A percentile compares a stretch with the other conserved stretches of the same genome.
These are phyloP conservation scores for Fusarium globosum DNA, from an alignment of 2,329 filamentous ascomycete species.

Conservation along the genomic window DNA sequence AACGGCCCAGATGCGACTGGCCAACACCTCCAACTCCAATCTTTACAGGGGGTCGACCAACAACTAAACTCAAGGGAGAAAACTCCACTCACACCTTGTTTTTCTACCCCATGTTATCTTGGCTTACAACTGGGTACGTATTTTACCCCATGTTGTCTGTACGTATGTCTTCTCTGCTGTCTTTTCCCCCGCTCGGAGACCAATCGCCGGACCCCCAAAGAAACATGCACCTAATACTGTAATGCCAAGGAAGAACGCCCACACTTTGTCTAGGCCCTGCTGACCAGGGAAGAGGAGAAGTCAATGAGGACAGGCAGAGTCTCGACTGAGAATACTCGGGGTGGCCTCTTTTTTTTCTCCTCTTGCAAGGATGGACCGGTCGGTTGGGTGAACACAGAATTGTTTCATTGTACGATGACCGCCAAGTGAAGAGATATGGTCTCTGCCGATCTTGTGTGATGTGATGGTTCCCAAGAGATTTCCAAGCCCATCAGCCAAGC, in stretches of 20 bases:
- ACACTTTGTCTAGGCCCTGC: conserved; percentile 23
- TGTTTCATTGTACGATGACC: conserved; percentile 34
- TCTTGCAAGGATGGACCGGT: not conserved
- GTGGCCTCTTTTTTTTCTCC: not conserved
- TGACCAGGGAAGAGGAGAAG: not conserved
- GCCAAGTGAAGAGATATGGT: not conserved
- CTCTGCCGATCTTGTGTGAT: conserved; percentile 21
- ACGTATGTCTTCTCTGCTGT: not conserved
- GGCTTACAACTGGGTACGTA: conserved; percentile 9
- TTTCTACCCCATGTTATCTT: conserved; percentile 13
- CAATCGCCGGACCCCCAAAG: conserved; percentile 39
- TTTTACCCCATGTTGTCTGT: conserved; percentile 25
- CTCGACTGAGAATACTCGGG: conserved; percentile 32
- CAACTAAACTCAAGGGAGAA: not conserved
- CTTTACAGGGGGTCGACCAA: not conserved
- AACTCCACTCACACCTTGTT: conserved; percentile 19
- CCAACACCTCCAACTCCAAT: conserved; percentile 10
- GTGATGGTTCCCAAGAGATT: conserved; percentile 13
- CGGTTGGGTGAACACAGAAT: not conserved
- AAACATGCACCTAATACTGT: not conserved
- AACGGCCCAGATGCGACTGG: conserved; percentile 3
- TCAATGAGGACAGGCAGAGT: not conserved
- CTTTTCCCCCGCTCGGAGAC: conserved; percentile 28
- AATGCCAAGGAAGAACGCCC: conserved; percentile 13
- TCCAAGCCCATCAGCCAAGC: conserved; percentile 23